Evolutionary conservation across 2,329 filamentous ascomycete species (phyloP).

Genomic region (Gremmenia infestans): DNA sequence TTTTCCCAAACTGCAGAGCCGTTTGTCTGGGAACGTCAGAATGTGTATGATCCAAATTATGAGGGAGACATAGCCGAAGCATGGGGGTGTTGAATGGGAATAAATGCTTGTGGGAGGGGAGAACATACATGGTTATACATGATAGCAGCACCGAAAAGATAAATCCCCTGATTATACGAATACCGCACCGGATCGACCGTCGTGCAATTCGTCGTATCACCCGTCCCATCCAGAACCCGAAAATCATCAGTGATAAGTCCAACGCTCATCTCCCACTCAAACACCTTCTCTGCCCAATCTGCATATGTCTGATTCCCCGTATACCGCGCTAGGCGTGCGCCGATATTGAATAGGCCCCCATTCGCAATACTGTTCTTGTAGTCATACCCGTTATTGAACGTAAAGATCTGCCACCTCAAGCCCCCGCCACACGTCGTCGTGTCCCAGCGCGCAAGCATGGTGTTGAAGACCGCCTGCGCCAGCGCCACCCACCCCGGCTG

Average conservation of each 20-base stretch:
- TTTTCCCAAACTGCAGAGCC: slow-evolving; percentile 49
- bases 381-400: slow-evolving; percentile 73
- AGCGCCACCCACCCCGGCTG: slow-evolving; percentile 64
- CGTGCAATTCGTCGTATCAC: slow-evolving; percentile 51
- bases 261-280: slow-evolving; percentile 60
- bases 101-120: too few relatives aligned
- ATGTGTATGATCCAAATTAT: too few relatives aligned
- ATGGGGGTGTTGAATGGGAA: not conserved
- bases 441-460: slow-evolving; percentile 69
- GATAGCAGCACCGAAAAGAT: slow-evolving; percentile 60
- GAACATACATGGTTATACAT: slow-evolving; percentile 58
- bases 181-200: slow-evolving; percentile 57
- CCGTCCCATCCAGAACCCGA: slow-evolving; percentile 57
- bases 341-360: slow-evolving; percentile 56
- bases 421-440: slow-evolving; percentile 62
- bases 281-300: slow-evolving; percentile 69
- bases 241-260: slow-evolving; percentile 55
- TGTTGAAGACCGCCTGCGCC: slow-evolving; percentile 76
- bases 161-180: slow-evolving; percentile 63
- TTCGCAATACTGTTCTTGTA: slow-evolving; percentile 68
- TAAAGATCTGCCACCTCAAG: slow-evolving; percentile 78
- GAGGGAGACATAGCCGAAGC: too few relatives aligned
- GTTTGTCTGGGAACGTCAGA: slow-evolving; percentile 35
- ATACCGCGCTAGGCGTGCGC: slow-evolving; percentile 65
- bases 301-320: slow-evolving; percentile 74